Evolutionary conservation across 2,329 filamentous ascomycete species (phyloP), one percentile per base, ranked within the genome.

Genomic region (Hortaea sp.): DNA sequence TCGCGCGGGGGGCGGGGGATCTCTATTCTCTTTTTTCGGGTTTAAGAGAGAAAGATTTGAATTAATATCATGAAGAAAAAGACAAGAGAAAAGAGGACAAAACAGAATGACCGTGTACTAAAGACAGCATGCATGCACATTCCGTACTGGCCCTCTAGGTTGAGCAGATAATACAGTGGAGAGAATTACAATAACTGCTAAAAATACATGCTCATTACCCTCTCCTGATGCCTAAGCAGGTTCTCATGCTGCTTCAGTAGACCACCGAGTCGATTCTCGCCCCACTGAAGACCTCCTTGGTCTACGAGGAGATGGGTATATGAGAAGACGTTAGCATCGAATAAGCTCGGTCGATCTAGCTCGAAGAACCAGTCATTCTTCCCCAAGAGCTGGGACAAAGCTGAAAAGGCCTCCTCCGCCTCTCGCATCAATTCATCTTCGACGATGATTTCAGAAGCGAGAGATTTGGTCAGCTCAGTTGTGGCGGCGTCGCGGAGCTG

Each of bases 271-370:
- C 72, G 70, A 49, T 74, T 75, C 47, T 85, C 78, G 48, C 69
- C 70, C 85, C 85, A 89, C 1, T 67, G 70, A 53, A 88, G 58
- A 1, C 57, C 59, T 20, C 20, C 20, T 31, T 80, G 74, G 49
- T 85, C 79, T 43, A 94, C 67, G 44, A 97, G 71, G 43, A 94
- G 70, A 64, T 94, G 80, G 0, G 86, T 89, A 65, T 95, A 98
- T 3, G 88, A 82, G 67, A 95, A 97, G 2, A 97, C 78, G 45
- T 79, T 81, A 5, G 90, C 89, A 66, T 98, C 92, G 56, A 97
- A 90, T 27, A 90, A 61, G 0, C 81, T 79, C 0, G 90, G 87
- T 11, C 65, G 62, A 29, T 64, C 43, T 47, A 63, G 61, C 4
- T 69, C 74, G 58, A 82, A 84, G 63, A 84, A 85, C 71, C 79